Base-by-base conservation (phyloP, 495 filamentous ascomycete genomes). In the Podospora pseudocomata region DNA sequence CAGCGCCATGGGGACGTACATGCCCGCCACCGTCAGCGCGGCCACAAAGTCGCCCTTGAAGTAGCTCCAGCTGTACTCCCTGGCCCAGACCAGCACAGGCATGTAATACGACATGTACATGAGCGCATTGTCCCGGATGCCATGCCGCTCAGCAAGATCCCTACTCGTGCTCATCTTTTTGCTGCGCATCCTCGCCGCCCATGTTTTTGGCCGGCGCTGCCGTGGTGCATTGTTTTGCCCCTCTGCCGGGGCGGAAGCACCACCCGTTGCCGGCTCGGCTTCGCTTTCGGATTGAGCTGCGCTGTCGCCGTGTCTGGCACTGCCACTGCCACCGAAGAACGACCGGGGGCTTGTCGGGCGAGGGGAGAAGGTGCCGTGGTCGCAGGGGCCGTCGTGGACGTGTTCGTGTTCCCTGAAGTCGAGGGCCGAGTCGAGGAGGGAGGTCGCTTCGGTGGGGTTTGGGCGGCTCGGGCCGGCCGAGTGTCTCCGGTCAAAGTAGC, bases 1-100 rank as follows among this genome's bases (percentile, higher is more conserved):
- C 30, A 99, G 86, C 0, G 94, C 89, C 94, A 99, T 97, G 28
- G 95, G 95, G 53, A 99, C 91, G 74, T 99, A 99, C 81, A 99
- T 93, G 16, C 93, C 97, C 1, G 94, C 92, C 79, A 99, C 89
- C 2, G 95, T 97, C 64, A 98, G 77, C 59, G 91, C 87, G 15
- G 95, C 93, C 11, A 93, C 83, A 34, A 97, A 82, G 80, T 99
- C 95, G 34, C 96, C 95, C 71, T 89, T 85, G 30, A 98, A 77
- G 76, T 89, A 96, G 5, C 86, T 85, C 87, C 86, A 91, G 68
- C 80, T 86, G 74, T 99, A 99, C 75, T 96, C 89, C 54, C 80
- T 80, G 39, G 95, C 88, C 95, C 95, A 99, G 65, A 89, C 91
- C 68, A 96, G 80, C 64, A 93, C 90, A 1, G 96, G 95, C 53